Evolutionary conservation across 2,329 filamentous ascomycete species (phyloP).

Genomic region (Colletotrichum coccodes): DNA sequence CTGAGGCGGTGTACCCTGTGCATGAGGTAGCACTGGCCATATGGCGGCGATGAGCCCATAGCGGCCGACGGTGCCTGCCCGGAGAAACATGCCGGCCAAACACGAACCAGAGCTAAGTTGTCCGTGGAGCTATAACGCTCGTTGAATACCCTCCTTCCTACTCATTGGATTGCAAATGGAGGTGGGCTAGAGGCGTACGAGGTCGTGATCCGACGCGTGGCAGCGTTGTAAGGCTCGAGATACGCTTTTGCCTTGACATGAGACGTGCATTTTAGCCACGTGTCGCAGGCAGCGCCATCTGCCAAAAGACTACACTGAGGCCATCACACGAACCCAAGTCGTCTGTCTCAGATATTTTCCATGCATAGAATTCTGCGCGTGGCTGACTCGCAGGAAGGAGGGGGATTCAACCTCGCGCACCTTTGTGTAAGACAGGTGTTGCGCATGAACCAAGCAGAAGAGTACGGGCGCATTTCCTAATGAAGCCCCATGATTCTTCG

Average conservation of each 20-base stretch:
- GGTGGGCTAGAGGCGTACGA: not conserved
- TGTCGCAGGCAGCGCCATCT: constrained; percentile 17
- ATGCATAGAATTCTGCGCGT: constrained; percentile 25
- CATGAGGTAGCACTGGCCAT: not conserved
- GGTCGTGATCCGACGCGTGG: constrained; percentile 2
- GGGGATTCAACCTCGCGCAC: not conserved
- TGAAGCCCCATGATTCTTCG: not conserved
- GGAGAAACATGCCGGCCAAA: constrained; percentile 7
- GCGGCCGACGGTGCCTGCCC: not conserved
- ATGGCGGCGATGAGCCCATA: not conserved
- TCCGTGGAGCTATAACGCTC: constrained; percentile 1
- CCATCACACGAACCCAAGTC: constrained; percentile 23
- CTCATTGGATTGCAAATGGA: not conserved
- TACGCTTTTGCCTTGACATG: constrained; percentile 23
- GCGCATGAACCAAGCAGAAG: constrained; percentile 14
- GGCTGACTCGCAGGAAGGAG: constrained; percentile 18
- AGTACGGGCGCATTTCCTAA: constrained; percentile 1
- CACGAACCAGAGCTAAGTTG: not conserved
- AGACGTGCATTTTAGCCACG: constrained; percentile 26
- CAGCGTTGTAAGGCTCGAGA: constrained; percentile 19
- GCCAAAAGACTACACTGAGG: constrained; percentile 19
- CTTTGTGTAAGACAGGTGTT: not conserved
- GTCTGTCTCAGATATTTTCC: constrained; percentile 22
- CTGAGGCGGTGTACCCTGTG: not conserved
- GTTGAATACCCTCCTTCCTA: constrained; percentile 6